Base-by-base conservation (phyloP, 2,329 filamentous ascomycete genomes). In the Fusarium miscanthi region DNA sequence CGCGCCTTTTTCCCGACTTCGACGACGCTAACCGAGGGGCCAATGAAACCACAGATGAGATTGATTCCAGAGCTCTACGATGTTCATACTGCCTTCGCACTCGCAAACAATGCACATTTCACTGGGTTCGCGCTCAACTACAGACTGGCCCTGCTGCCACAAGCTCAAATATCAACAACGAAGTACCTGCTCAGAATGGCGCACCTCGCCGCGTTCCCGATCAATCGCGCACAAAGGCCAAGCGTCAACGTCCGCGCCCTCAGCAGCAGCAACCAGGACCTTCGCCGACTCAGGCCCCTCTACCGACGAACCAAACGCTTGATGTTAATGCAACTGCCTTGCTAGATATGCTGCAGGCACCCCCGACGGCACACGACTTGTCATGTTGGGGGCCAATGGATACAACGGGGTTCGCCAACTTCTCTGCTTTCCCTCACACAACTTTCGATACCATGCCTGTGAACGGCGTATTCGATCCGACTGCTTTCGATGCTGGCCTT, bases 41-140 rank as follows among this genome's bases (percentile, higher is more conserved):
- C 73, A 59, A 62, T 63, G 64, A 67, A 70, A 74, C 60, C 60
- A 57, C 61, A 77, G 76, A 77, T 23, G 76, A 78, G 51, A 77
- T 77, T 53, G 76, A 77, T 57, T 78, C 76, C 27, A 69, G 76
- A 69, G 74, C 76, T 54, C 52, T 77, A 40, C 76, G 76, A 69
- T 77, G 76, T 56, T 77, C 76, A 54, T 77, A 77, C 54, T 77
- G 76, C 63, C 72, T 78, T 42, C 74, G 76, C 54, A 77, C 76
- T 48, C 64, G 76, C 31, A 77, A 77, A 61, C 76, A 77, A 75
- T 77, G 76, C 48, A 77, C 76, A 42, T 77, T 77, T 48, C 63
- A 77, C 59, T 77, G 76, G 76, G 76, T 77, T 68, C 71, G 76
- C 33, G 74, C 76, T 56, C 76, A 77, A 56, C 66, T 77, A 27